Evolutionary conservation across 768 basidiomycete species (phyloP), one percentile per base, ranked within the genome.

Genomic region (Leccinum arenicola): DNA sequence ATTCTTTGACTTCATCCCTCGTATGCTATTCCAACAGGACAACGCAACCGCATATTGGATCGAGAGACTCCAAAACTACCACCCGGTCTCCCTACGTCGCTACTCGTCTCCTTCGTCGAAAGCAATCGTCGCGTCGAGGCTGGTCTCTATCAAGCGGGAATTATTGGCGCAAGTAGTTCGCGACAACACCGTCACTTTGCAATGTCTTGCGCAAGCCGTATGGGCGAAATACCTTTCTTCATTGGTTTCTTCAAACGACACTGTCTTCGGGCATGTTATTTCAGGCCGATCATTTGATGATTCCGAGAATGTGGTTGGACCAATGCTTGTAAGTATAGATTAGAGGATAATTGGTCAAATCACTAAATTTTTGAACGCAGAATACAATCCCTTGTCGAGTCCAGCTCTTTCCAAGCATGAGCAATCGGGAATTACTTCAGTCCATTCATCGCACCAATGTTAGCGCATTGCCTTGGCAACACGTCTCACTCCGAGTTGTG

Each of bases 381-480:
- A 82, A 78, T 59, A 81, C 80, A 1, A 68, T 81, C 17, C 80
- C 80, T 6, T 80, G 74, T 54, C 76, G 80, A 9, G 65, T 81
- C 51, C 69, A 56, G n/a, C 47, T 81, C 33, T 60, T 57, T 11
- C 54, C 50, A 14, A 50, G 50, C 6, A 56, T 64, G 48, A 64
- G 51, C 4, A 79, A 77, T 56, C 68, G 67, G 35, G 74, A 74
- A 7, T 50, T 80, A 4, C 67, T 81, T 27, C 68, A 64, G 47
- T 62, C 62, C 9, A 69, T 81, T 27, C 80, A 82, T 50, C 58
- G 65, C 31, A 57, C 59, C 17, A 80, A 81, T 54, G 62, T 79
- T 29, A 69, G 74, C 3, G 75, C 75, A 15, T 64, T 79, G 56
- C 64, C 72, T 1, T 79, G 78, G 74, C 80, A 82, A 55, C 80